Evolutionary conservation across 805 yeast species (phyloP).

Genomic region (Wickerhamomyces hampshirensis): DNA sequence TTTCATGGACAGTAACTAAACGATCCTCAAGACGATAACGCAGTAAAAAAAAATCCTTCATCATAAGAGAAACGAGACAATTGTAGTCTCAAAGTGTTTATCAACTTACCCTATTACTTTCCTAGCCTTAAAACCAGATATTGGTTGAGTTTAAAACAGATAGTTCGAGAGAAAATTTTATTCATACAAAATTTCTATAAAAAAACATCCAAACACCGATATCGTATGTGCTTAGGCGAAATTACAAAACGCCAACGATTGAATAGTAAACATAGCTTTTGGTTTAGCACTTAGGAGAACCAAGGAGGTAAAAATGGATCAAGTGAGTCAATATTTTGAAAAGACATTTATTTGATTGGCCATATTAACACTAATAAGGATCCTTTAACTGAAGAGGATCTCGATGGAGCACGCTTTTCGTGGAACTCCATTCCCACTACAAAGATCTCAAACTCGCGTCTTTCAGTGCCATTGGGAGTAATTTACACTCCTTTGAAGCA

Average conservation of each 20-base stretch:
- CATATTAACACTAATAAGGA: conserved; percentile 6
- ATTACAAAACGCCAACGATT: neutral
- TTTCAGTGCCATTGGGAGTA: conserved; percentile 52
- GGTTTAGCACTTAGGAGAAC: neutral
- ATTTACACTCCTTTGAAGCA: conserved; percentile 56
- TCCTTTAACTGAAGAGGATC: conserved; percentile 18
- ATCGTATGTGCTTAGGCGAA: no score
- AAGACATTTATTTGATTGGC: neutral
- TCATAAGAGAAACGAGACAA: conserved; percentile 13
- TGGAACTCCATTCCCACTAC: conserved; percentile 58
- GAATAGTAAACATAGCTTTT: neutral
- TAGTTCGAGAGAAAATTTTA: no score
- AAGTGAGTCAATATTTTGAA: no score
- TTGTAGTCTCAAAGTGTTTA: no score
- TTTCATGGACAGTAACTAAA: conserved; percentile 29
- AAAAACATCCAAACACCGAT: neutral
- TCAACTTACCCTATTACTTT: no score
- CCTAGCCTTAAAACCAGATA: no score
- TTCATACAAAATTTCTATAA: no score
- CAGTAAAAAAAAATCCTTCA: conserved; percentile 25
- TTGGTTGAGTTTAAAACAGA: no score
- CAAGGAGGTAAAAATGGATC: no score
- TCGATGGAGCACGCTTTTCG: conserved; percentile 56
- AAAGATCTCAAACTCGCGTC: conserved; percentile 46
- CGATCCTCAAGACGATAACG: conserved; percentile 32